phyloP scores from a whole-genome alignment of 371 early-diverging fungal species.

The Vairimorpha apis region DNA sequence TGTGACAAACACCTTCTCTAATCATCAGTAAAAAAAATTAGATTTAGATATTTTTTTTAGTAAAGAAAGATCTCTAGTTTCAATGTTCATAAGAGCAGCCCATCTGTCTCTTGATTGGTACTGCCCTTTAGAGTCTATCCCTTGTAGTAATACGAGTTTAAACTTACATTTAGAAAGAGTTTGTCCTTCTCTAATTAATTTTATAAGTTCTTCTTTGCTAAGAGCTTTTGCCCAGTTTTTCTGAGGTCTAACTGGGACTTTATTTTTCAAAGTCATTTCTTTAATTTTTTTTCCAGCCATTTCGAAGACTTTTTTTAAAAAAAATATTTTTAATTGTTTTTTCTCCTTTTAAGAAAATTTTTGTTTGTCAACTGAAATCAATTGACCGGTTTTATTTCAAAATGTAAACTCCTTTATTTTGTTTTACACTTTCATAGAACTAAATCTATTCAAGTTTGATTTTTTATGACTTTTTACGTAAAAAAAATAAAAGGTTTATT shows the following conservation, averaged over 20 bases:
- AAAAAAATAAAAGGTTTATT: too few relatives aligned
- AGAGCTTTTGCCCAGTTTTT: neutral
- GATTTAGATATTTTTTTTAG: neutral
- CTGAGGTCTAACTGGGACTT: neutral
- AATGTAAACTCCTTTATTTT: neutral
- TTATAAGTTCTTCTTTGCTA: neutral
- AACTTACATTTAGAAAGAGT: neutral
- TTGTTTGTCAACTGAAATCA: neutral
- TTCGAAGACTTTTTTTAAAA: neutral
- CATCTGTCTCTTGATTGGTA: neutral
- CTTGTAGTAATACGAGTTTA: neutral
- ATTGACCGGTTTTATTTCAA: neutral
- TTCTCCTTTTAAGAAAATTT: neutral
- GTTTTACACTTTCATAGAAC: neutral
- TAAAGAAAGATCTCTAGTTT: neutral
- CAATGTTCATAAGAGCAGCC: neutral
- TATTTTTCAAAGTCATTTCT: neutral
- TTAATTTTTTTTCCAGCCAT: neutral
- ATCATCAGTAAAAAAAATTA: neutral
- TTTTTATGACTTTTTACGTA: neutral
- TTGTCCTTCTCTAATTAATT: neutral
- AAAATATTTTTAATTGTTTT: neutral
- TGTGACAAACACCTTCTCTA: neutral
- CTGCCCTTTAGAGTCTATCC: neutral
- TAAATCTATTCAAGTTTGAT: neutral